phyloP scores from a whole-genome alignment of 306 rosid species.

The Lablab purpureus region DNA sequence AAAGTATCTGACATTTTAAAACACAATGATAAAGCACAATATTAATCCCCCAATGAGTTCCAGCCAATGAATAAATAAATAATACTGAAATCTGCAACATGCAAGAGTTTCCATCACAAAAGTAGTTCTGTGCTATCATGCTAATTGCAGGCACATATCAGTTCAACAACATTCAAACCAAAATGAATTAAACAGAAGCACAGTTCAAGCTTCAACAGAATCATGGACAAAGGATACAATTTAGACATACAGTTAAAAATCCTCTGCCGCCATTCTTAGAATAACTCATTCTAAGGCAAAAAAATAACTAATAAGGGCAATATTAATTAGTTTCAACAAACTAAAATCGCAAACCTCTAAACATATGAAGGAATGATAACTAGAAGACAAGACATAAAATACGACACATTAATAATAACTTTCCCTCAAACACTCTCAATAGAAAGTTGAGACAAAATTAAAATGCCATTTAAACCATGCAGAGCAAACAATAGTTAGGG shows the following conservation, averaged over 20 bases:
- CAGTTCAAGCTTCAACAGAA: slow-evolving; percentile 15
- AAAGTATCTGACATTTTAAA: slow-evolving; percentile 76
- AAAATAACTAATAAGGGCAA: slow-evolving; percentile 1
- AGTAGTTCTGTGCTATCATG: background rate
- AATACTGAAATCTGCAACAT: slow-evolving; percentile 5
- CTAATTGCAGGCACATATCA: background rate
- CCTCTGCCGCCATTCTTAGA: background rate
- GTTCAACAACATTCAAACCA: background rate
- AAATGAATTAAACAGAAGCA: slow-evolving; percentile 13
- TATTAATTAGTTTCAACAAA: background rate
- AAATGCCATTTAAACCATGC: background rate
- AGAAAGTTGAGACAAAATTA: slow-evolving; percentile 27
- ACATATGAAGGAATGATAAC: background rate
- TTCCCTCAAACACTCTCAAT: slow-evolving; percentile 23
- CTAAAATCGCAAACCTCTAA: background rate
- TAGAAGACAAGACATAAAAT: background rate
- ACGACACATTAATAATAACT: background rate
- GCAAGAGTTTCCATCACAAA: slow-evolving; percentile 18
- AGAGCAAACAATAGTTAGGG: slow-evolving; percentile 5
- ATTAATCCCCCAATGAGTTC: slow-evolving; percentile 5
- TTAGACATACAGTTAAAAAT: background rate
- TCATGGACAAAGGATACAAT: slow-evolving; percentile 14
- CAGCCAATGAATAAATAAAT: slow-evolving; percentile 30
- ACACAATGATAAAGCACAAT: slow-evolving; percentile 37
- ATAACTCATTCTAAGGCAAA: background rate